phyloP scores from a whole-genome alignment of 2,329 filamentous ascomycete genomes.

The Penicillium sp. region DNA sequence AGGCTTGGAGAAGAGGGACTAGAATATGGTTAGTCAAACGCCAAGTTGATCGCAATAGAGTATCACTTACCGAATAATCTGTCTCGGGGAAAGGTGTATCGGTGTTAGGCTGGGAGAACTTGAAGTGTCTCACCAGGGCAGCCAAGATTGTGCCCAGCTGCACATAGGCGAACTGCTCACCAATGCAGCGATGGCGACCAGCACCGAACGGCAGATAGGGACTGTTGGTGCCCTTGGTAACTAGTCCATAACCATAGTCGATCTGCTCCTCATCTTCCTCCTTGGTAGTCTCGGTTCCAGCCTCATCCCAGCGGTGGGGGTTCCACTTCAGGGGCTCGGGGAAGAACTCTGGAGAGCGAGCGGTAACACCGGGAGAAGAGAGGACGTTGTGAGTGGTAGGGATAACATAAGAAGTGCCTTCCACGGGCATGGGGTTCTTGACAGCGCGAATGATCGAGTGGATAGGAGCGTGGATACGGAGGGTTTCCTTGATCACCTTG shows the following conservation, averaged over 20 bases:
- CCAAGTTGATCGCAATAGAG: neutral
- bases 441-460: slow-evolving; percentile 94
- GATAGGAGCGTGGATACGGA: slow-evolving; percentile 87
- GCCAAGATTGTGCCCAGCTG: slow-evolving; percentile 85
- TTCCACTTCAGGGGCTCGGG: slow-evolving; percentile 81
- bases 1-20: slow-evolving; percentile 70
- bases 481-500: slow-evolving; percentile 86
- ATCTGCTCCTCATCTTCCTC: slow-evolving; percentile 69
- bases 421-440: slow-evolving; percentile 80
- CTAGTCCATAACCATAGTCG: slow-evolving; percentile 90
- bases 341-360: slow-evolving; percentile 72
- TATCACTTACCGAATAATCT: slow-evolving; percentile 54
- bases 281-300: slow-evolving; percentile 44
- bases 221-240: slow-evolving; percentile 84
- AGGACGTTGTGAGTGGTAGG: slow-evolving; percentile 79
- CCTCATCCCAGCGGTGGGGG: slow-evolving; percentile 83
- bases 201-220: slow-evolving; percentile 95
- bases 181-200: slow-evolving; percentile 89
- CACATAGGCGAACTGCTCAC: slow-evolving; percentile 92
- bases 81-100: slow-evolving; percentile 45
- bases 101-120: slow-evolving; percentile 62
- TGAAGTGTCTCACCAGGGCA: slow-evolving; percentile 74
- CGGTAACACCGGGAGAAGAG: slow-evolving; percentile 79
- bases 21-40: slow-evolving; percentile 13
- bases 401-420: slow-evolving; percentile 79